phyloP scores from a whole-genome alignment of 1,139 yeast species.

The Pichia sp. region DNA sequence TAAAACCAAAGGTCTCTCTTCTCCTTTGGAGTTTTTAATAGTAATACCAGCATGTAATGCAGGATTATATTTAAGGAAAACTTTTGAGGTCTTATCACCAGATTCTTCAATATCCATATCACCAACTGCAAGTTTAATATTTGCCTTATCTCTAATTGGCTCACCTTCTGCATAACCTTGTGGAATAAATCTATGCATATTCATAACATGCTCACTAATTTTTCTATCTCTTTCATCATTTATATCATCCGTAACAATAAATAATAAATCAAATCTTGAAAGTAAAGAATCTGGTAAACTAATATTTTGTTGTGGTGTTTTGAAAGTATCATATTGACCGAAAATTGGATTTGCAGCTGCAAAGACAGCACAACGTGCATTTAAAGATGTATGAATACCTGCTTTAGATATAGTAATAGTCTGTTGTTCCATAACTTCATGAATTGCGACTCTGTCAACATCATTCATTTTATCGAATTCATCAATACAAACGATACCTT shows the following conservation, averaged over 20 bases:
- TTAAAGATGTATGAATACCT: slow-evolving; percentile 92
- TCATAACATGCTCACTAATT: slow-evolving; percentile 88
- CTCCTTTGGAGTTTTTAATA: slow-evolving; percentile 19
- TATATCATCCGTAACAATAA: slow-evolving; percentile 94
- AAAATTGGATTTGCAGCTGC: slow-evolving; percentile 98
- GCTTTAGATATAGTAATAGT: slow-evolving; percentile 98
- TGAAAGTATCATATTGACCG: slow-evolving; percentile 94
- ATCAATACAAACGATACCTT: slow-evolving; percentile 97
- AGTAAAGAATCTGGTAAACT: slow-evolving; percentile 94
- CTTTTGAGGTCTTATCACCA: slow-evolving; percentile 12
- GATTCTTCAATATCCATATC: slow-evolving; percentile 28
- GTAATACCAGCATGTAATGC: slow-evolving; percentile 75
- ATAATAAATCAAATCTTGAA: slow-evolving; percentile 92
- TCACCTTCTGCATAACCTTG: slow-evolving; percentile 91
- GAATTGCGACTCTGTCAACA: slow-evolving; percentile 94
- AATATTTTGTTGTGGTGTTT: slow-evolving; percentile 93
- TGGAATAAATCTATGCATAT: slow-evolving; percentile 87
- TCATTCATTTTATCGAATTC: slow-evolving; percentile 98
- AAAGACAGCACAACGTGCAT: slow-evolving; percentile 94
- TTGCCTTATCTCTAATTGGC: slow-evolving; percentile 75
- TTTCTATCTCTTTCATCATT: slow-evolving; percentile 77
- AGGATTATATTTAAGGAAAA: slow-evolving; percentile 55
- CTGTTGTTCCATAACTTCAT: slow-evolving; percentile 99
- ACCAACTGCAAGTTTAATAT: slow-evolving; percentile 74
- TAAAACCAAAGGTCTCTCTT: slow-evolving; percentile 54